A percentile compares a stretch with the other conserved stretches of the same genome.
Evolutionary conservation across 768 basidiomycete species (phyloP).

Genomic region (Suillus occidentalis): DNA sequence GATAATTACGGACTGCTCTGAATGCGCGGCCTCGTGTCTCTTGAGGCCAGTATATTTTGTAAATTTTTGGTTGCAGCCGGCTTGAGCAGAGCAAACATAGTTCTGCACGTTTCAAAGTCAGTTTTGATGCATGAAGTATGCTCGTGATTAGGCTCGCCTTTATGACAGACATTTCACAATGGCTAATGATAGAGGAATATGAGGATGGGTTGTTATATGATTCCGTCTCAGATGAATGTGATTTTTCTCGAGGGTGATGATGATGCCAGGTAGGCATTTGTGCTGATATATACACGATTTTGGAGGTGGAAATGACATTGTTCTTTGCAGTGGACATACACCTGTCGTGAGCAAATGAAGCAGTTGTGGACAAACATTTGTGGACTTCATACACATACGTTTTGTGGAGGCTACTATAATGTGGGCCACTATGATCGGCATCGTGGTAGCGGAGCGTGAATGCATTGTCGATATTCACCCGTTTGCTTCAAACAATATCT

Average conservation of each 20-base stretch:
- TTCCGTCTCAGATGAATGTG: neutral
- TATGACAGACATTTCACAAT: neutral
- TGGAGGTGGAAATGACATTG: neutral
- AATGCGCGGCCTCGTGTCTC: conserved; percentile 22
- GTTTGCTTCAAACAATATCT: neutral
- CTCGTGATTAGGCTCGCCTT: neutral
- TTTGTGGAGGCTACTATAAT: neutral
- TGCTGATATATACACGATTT: neutral
- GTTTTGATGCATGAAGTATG: neutral
- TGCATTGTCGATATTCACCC: neutral
- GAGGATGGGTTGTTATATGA: neutral
- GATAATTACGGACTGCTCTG: conserved; percentile 7
- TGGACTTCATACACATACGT: neutral
- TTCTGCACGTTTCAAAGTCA: conserved; percentile 10
- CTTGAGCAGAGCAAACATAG: conserved; percentile 12
- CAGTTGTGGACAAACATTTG: neutral
- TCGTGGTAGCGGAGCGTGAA: neutral
- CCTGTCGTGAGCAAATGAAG: too few relatives aligned
- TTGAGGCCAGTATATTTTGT: conserved; percentile 18
- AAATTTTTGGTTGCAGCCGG: conserved; percentile 16
- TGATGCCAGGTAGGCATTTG: neutral
- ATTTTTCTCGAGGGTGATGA: neutral
- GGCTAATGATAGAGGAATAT: neutral
- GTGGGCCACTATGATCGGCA: neutral
- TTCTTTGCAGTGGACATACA: neutral